Conservation (phyloP, 306 rosid genomes). For the Dryas drummondii region DNA sequence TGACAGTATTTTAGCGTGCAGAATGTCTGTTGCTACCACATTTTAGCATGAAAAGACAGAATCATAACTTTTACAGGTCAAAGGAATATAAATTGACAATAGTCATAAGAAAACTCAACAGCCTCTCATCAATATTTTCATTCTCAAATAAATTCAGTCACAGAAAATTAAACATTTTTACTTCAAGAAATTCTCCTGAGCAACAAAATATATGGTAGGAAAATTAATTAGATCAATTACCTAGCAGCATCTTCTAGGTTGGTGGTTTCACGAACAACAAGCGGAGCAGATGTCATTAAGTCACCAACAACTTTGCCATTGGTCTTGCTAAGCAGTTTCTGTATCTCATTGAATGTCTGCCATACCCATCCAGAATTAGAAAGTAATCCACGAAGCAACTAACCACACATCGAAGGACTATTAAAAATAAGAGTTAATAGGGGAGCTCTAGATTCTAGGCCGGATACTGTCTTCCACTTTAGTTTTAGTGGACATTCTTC, state of each 20-base stretch:
- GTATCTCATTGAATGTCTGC: slow-evolving; percentile 88
- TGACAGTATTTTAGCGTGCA: background rate
- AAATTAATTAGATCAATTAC: slow-evolving; percentile 35
- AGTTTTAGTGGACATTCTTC: background rate
- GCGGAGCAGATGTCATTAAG: slow-evolving; percentile 90
- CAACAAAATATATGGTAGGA: background rate
- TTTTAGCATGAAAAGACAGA: background rate
- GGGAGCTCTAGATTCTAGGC: background rate
- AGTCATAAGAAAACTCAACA: background rate
- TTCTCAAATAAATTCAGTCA: background rate
- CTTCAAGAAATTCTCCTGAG: background rate
- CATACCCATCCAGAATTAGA: slow-evolving; percentile 44
- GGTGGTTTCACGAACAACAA: slow-evolving; percentile 78
- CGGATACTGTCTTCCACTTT: background rate
- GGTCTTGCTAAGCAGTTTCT: slow-evolving; percentile 78
- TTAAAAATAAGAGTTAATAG: background rate
- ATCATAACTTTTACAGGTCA: background rate
- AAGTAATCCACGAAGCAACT: slow-evolving; percentile 7
- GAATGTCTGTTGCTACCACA: background rate
- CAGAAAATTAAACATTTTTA: background rate
- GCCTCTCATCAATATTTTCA: background rate
- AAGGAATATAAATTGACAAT: no score
- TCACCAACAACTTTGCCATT: slow-evolving; percentile 95
- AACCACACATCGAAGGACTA: slow-evolving; percentile 4
- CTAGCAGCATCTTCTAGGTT: slow-evolving; percentile 84